Evolutionary conservation across 1,284 basidiomycete species (phyloP).

Genomic region (Cutaneotrichosporon sp.): DNA sequence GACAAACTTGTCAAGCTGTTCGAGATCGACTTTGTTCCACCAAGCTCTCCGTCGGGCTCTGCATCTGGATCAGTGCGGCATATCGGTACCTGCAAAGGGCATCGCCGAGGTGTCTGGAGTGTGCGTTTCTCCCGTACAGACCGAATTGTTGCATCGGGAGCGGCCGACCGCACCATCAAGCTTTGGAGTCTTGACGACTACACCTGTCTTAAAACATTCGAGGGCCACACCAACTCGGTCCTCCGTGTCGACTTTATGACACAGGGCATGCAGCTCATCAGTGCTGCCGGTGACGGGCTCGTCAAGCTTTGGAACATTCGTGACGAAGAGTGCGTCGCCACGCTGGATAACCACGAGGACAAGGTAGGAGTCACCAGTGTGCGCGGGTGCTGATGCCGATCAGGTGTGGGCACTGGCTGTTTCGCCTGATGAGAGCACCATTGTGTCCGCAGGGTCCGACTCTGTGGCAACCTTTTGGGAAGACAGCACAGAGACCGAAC

Average conservation of each 20-base stretch:
- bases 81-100: slow-evolving; percentile 87
- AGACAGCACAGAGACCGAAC: slow-evolving; percentile 77
- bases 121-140: slow-evolving; percentile 82
- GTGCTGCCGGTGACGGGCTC: slow-evolving; percentile 84
- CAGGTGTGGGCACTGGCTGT: slow-evolving; percentile 87
- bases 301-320: slow-evolving; percentile 93
- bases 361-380: slow-evolving; percentile 57
- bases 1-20: slow-evolving; percentile 92
- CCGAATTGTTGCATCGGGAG: slow-evolving; percentile 81
- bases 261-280: slow-evolving; percentile 76
- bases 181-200: slow-evolving; percentile 91
- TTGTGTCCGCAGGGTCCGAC: slow-evolving; percentile 91
- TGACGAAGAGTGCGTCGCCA: slow-evolving; percentile 78
- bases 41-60: slow-evolving; percentile 20
- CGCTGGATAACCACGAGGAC: slow-evolving; percentile 93
- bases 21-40: slow-evolving; percentile 58
- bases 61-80: slow-evolving; percentile 56
- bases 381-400: slow-evolving; percentile 1
- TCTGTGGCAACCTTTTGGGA: slow-evolving; percentile 90
- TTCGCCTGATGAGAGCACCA: slow-evolving; percentile 66
- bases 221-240: slow-evolving; percentile 97
- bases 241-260: slow-evolving; percentile 85
- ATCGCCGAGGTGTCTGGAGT: slow-evolving; percentile 94
- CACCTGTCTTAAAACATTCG: slow-evolving; percentile 87
- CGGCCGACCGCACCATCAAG: slow-evolving; percentile 89